phyloP scores from a whole-genome alignment of 805 yeast genomes.

The Lipomyces yamanashiensis region DNA sequence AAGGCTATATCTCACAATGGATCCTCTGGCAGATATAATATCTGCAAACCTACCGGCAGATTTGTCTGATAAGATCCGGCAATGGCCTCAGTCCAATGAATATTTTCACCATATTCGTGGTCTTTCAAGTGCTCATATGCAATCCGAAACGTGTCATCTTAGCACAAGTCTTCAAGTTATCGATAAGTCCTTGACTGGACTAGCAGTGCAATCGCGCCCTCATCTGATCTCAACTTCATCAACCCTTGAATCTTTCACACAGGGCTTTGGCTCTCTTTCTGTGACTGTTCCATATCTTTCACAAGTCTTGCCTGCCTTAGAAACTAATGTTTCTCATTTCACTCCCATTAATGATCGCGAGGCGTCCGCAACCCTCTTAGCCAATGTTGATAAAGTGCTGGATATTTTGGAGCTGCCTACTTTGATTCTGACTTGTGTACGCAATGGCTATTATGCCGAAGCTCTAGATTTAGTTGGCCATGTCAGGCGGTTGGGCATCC shows the following conservation, averaged over 20 bases:
- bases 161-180: slow-evolving; percentile 32
- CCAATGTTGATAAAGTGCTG: slow-evolving; percentile 70
- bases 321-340: slow-evolving; percentile 20
- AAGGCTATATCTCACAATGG: not conserved
- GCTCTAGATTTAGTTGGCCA: slow-evolving; percentile 83
- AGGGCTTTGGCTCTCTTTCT: slow-evolving; percentile 36
- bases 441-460: slow-evolving; percentile 85
- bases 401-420: slow-evolving; percentile 86
- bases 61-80: not conserved
- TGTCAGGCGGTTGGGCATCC: slow-evolving; percentile 65
- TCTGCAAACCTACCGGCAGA: not conserved
- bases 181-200: slow-evolving; percentile 32
- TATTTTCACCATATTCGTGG: slow-evolving; percentile 40
- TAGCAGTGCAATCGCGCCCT: slow-evolving; percentile 31
- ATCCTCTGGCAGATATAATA: slow-evolving; percentile 5
- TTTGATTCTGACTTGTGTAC: slow-evolving; percentile 78
- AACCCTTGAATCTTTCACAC: slow-evolving; percentile 34
- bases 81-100: not conserved
- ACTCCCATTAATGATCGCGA: slow-evolving; percentile 31
- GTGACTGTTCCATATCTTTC: slow-evolving; percentile 32
- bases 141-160: slow-evolving; percentile 31
- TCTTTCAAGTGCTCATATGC: slow-evolving; percentile 35
- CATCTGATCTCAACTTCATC: slow-evolving; percentile 31
- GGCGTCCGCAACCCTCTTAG: slow-evolving; percentile 51
- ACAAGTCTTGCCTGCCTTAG: slow-evolving; percentile 18